Evolutionary conservation across 2,329 filamentous ascomycete genomes (phyloP), one percentile per base, ranked within the genome.

Genomic region (Chrysosporium queenslandicum): DNA sequence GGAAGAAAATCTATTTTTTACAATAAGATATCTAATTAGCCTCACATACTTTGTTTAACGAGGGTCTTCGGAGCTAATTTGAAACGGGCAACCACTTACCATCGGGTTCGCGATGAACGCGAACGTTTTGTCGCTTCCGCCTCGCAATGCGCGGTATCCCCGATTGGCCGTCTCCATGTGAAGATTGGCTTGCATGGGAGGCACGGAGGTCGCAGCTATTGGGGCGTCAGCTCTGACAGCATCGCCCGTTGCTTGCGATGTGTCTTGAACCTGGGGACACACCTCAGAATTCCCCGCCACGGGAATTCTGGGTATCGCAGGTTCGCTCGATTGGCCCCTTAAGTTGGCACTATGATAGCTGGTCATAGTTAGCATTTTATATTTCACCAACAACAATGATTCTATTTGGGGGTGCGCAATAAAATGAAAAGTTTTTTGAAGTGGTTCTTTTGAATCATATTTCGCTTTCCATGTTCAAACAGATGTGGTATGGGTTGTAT

Each of bases 331-430:
- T 14, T 37, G 18, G 30, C 14, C 29, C 21, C 29, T 48, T 18
- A 9, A 21, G 27, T 36, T 42, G 37, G 16, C 43, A 34, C 43
- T 46, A 46, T 46, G 43, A 46, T 46, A n/a, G 23, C 16, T 42
- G 12, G 25, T 18, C 34, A 42, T 34, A 42, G 43, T 53, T 41
- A 53, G 50, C 36, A 46, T n/a, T n/a, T n/a, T 48, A 41, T 32
- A 2, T 20, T 53, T 32, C 16, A n/a, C n/a, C n/a, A n/a, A n/a
- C n/a, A n/a, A n/a, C n/a, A n/a, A n/a, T n/a, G n/a, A n/a, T n/a
- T n/a, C n/a, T n/a, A n/a, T n/a, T n/a, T n/a, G n/a, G n/a, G n/a
- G n/a, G n/a, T n/a, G n/a, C n/a, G n/a, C n/a, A n/a, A n/a, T n/a
- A n/a, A 8, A 16, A 36, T 43, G 14, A 29, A 29, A 29, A 29